Base-by-base conservation (phyloP, 2,329 filamentous ascomycete species). In the Colletotrichum cereale region DNA sequence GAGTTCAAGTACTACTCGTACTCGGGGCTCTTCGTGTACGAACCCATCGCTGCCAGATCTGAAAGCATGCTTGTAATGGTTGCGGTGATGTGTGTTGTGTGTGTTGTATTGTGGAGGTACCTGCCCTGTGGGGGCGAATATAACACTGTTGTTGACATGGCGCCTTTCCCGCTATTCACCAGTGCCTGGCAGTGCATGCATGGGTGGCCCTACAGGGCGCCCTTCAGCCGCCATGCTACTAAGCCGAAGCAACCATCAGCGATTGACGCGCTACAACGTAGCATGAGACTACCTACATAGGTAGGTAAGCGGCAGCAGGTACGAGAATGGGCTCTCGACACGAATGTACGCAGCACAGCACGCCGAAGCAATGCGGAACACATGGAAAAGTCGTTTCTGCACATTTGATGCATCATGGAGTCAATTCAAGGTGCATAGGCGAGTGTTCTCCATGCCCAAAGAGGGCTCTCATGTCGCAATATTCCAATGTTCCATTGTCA, bases 251-350 rank as follows among this genome's bases (percentile, higher is more conserved):
- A 71, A 63, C 52, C 29, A 26, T n/a, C 58, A 44, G 62, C 36
- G 40, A 48, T 56, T 29, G 31, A 53, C n/a, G 44, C 60, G 29
- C 64, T 73, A 58, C 64, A 73, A 68, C 68, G 64, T 73, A 69
- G 56, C 72, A 72, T 68, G 40, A 55, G 66, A 56, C 56, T 57
- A 14, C 48, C 36, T 24, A 24, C 5, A 2, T 16, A 40, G 42
- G 7, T n/a, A 44, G 42, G 42, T 44, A 44, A 44, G 42, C 47
- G 52, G 52, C 34, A 56, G 56, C 48, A 42, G 31, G 40, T 67
- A 67, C 63, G 36, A 71, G 3, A 36, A 36, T 53, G 42, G 31
- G 24, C 36, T 48, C 67, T 73, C 66, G 67, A 67, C 57, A 55
- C 16, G 16, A 44, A n/a, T 65, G 50, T 56, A 62, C 56, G 48